These are phyloP conservation scores for Fragilaria crotonensis DNA, from an alignment of 108 stramenopile species.

Conservation along the genomic window DNA sequence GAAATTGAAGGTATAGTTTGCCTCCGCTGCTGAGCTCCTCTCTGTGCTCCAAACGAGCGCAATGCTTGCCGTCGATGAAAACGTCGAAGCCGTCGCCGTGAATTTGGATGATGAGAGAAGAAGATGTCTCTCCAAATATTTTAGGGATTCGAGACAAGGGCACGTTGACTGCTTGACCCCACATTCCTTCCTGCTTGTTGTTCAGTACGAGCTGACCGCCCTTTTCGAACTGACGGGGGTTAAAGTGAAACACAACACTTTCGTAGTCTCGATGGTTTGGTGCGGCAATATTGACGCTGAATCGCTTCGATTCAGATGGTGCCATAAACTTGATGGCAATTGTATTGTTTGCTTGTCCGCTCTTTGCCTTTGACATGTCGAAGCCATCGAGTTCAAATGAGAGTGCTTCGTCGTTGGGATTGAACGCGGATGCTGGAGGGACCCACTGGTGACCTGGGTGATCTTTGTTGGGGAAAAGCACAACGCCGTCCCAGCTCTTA, in stretches of 20 bases:
- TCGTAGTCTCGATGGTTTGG: constrained; percentile 54
- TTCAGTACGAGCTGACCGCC: constrained; percentile 78
- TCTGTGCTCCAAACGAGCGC: constrained; percentile 73
- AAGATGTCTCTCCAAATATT: constrained; percentile 65
- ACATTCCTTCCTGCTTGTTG: constrained; percentile 68
- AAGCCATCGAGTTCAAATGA: constrained; percentile 55
- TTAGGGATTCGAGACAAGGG: constrained; percentile 66
- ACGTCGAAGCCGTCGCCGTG: constrained; percentile 80
- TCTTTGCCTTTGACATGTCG: constrained; percentile 32
- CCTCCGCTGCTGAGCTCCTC: constrained; percentile 29
- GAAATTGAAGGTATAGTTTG: constrained; percentile 64
- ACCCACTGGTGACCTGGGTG: constrained; percentile 30
- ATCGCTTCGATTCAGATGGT: constrained; percentile 65
- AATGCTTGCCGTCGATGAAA: constrained; percentile 67
- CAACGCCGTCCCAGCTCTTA: constrained; percentile 9
- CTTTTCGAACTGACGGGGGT: constrained; percentile 65
- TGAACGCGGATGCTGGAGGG: constrained; percentile 37
- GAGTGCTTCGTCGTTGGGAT: constrained; percentile 64
- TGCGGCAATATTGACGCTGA: constrained; percentile 72
- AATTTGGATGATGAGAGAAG: constrained; percentile 71
- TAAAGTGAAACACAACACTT: constrained; percentile 72
- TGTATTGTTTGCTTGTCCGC: constrained; percentile 58
- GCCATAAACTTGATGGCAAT: constrained; percentile 79
- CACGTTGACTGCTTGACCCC: constrained; percentile 69
- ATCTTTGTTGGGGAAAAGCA: constrained; percentile 39